Evolutionary conservation across 2,329 filamentous ascomycete species (phyloP).

Genomic region (Hypoxylon sp.): DNA sequence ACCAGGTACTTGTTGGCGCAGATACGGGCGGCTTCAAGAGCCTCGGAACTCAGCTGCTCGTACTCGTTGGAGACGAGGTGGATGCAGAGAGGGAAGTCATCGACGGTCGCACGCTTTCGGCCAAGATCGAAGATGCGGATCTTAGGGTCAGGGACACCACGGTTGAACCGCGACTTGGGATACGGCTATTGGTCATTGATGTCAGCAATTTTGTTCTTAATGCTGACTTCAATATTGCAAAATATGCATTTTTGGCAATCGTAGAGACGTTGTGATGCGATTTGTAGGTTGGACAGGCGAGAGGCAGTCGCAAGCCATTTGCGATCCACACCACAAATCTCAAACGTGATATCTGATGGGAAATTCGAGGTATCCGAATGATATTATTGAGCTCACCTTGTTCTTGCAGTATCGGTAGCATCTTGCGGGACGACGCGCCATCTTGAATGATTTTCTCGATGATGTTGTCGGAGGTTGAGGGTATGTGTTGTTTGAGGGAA

Average conservation of each 20-base stretch:
- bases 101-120: slow-evolving; percentile 98
- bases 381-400: slow-evolving; percentile 78
- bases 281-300: slow-evolving; percentile 8
- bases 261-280: slow-evolving; percentile 9
- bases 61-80: slow-evolving; percentile 99
- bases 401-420: slow-evolving; percentile 99
- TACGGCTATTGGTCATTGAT: slow-evolving; percentile 82
- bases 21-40: slow-evolving; percentile 99
- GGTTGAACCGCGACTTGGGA: slow-evolving; percentile 99
- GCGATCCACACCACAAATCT: slow-evolving; percentile 25
- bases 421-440: slow-evolving; percentile 99
- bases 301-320: slow-evolving; percentile 29
- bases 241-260: slow-evolving; percentile 18
- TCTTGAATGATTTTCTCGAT: slow-evolving; percentile 79
- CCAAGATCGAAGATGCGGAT: slow-evolving; percentile 99
- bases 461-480: slow-evolving; percentile 63
- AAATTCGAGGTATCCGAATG: slow-evolving; percentile 27
- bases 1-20: slow-evolving; percentile 99
- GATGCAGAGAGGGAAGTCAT: slow-evolving; percentile 99
- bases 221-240: background rate
- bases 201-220: slow-evolving; percentile 62
- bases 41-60: slow-evolving; percentile 99
- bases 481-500: slow-evolving; percentile 57
- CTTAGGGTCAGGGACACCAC: slow-evolving; percentile 90
- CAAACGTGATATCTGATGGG: slow-evolving; percentile 18